A percentile compares a stretch with the other conserved stretches of the same genome.
Evolutionary conservation across 352 stramenopile genomes (phyloP).

Genomic region (Globisporangium mamillatum): DNA sequence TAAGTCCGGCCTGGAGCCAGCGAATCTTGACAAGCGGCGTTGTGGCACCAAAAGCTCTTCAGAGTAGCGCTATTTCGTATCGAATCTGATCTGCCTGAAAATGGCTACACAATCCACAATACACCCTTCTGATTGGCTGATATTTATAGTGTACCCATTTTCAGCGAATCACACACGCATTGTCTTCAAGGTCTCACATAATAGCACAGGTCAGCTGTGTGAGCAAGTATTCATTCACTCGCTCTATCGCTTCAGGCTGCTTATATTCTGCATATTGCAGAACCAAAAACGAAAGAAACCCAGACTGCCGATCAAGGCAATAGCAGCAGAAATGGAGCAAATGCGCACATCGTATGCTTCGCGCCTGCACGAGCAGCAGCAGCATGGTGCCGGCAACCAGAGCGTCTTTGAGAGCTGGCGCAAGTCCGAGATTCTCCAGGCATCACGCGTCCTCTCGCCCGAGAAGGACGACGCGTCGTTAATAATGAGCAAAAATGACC

Average conservation of each 20-base stretch:
- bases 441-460: neutral
- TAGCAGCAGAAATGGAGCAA: neutral
- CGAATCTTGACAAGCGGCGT: neutral
- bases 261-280: neutral
- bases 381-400: neutral
- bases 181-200: neutral
- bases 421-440: neutral
- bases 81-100: neutral
- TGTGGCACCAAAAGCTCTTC: neutral
- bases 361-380: slow-evolving; percentile 1
- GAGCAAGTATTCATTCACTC: too few relatives aligned
- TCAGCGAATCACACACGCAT: neutral
- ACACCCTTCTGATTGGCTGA: neutral
- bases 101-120: neutral
- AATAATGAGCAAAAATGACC: neutral
- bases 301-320: neutral
- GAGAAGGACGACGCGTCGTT: neutral
- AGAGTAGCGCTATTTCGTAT: neutral
- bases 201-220: neutral
- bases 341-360: neutral
- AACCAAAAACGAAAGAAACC: neutral
- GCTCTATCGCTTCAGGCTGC: neutral
- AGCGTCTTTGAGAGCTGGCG: neutral
- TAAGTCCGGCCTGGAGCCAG: neutral
- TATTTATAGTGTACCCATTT: neutral